Base-by-base conservation (phyloP, 768 basidiomycete species). In the Amanita subjunquillea region DNA sequence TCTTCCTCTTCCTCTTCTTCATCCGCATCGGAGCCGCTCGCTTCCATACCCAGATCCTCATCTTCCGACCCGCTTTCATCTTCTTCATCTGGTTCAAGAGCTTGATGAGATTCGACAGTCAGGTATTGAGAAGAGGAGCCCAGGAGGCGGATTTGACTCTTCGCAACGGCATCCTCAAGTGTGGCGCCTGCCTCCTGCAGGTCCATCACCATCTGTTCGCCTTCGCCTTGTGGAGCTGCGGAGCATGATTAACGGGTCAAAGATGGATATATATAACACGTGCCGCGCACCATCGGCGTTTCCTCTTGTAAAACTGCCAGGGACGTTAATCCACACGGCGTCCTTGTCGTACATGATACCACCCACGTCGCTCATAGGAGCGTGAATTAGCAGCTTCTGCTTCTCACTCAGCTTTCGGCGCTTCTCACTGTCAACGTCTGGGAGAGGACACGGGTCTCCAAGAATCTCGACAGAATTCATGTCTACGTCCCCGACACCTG, bases 321-420 rank as follows among this genome's bases (percentile, higher is more conserved):
- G 88, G 8, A 98, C 94, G 65, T 98, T 98, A 57, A 99, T 86
- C 77, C 90, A 99, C 2, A 99, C 94, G 0, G 93, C 91, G 62
- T 98, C 95, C 66, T 97, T 98, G 72, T 99, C 96, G 63, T 95
- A 98, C 68, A 89, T 81, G 51, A 99, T 82, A 2, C 95, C 96
- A 9, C 95, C 95, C 2, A 97, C 86, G 61, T 97, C 95, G 65
- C 93, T 96, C 96, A 99, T 98, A 1, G 96, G 96, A 13, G 96
- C 96, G 65, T 98, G 91, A 1, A 97, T 82, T 1, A 95, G 70
- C 38, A 91, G 64, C 64, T 89, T 94, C 67, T 87, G 90, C 73
- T 96, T 95, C 68, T 98, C 96, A 60, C 91, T 94, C 61, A 99
- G 74, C 66, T 90, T 94, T 56, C 95, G 69, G 56, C 90, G 68